Conservation (phyloP, 1,284 basidiomycete species). For the Rhizoctonia solani region DNA sequence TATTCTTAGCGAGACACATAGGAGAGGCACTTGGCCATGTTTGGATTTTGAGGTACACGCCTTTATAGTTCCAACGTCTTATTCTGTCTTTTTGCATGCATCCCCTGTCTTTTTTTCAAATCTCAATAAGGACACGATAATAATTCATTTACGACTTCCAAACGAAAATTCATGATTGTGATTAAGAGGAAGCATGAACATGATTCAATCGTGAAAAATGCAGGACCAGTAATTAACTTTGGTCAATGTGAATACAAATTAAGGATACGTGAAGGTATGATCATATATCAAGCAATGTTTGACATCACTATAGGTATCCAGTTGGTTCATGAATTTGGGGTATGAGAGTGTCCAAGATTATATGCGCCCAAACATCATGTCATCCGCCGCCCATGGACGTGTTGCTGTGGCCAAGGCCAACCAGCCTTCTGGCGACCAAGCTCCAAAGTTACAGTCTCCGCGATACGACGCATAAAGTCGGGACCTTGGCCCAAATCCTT, state of each 20-base stretch:
- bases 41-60: not conserved
- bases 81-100: slow-evolving; percentile 14
- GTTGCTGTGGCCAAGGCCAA: not conserved
- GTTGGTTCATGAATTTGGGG: not conserved
- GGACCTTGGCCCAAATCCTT: slow-evolving; percentile 22
- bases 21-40: not conserved
- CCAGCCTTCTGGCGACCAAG: not conserved
- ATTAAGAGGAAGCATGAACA: not conserved
- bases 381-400: not conserved
- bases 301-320: too few relatives aligned
- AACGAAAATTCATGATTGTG: not conserved
- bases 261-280: not conserved
- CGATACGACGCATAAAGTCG: slow-evolving; percentile 15
- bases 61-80: not conserved
- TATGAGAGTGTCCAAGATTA: not conserved
- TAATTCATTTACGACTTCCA: not conserved
- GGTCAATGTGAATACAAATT: slow-evolving; percentile 3
- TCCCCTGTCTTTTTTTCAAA: not conserved
- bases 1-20: not conserved
- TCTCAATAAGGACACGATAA: slow-evolving; percentile 7
- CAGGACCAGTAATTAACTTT: not conserved
- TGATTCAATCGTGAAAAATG: not conserved
- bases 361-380: slow-evolving; percentile 3
- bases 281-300: not conserved
- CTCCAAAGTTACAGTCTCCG: slow-evolving; percentile 1